A percentile compares a stretch with the other conserved stretches of the same genome.
Evolutionary conservation across 257 asterid genomes (phyloP).

Genomic region (Solanum paucissectum): DNA sequence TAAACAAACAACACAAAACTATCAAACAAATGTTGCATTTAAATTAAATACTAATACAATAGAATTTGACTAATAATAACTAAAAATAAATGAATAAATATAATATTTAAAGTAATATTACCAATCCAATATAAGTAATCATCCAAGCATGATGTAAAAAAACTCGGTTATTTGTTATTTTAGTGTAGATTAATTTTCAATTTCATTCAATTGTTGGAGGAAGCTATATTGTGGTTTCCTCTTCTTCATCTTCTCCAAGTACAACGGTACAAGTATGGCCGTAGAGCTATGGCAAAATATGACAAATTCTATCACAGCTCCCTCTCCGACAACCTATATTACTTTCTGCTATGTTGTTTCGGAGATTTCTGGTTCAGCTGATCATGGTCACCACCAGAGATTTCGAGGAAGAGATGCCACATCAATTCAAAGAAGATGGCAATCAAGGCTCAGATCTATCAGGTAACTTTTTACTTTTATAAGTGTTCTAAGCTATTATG

Average conservation of each 20-base stretch:
- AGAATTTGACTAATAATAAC: too few relatives aligned
- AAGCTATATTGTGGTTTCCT: background rate
- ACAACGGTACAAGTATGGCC: constrained; percentile 24
- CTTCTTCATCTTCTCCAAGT: background rate
- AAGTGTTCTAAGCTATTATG: background rate
- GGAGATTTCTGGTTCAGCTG: constrained; percentile 22
- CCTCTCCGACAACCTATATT: background rate
- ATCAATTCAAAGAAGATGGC: background rate
- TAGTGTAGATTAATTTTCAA: background rate
- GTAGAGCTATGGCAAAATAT: constrained; percentile 60
- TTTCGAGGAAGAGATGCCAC: background rate
- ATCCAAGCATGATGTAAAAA: too few relatives aligned
- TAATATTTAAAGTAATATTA: too few relatives aligned
- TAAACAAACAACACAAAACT: too few relatives aligned
- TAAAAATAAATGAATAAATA: too few relatives aligned
- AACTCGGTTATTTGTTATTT: too few relatives aligned
- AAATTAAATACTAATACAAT: too few relatives aligned
- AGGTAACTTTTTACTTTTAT: constrained; percentile 18
- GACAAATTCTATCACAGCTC: constrained; percentile 27
- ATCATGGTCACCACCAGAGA: background rate
- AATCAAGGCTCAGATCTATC: background rate
- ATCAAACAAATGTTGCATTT: too few relatives aligned
- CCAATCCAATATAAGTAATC: too few relatives aligned
- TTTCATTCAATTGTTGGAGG: background rate
- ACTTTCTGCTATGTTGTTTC: background rate